Base-by-base conservation (phyloP, 2,329 filamentous ascomycete species). In the Colletotrichum chrysophilum region DNA sequence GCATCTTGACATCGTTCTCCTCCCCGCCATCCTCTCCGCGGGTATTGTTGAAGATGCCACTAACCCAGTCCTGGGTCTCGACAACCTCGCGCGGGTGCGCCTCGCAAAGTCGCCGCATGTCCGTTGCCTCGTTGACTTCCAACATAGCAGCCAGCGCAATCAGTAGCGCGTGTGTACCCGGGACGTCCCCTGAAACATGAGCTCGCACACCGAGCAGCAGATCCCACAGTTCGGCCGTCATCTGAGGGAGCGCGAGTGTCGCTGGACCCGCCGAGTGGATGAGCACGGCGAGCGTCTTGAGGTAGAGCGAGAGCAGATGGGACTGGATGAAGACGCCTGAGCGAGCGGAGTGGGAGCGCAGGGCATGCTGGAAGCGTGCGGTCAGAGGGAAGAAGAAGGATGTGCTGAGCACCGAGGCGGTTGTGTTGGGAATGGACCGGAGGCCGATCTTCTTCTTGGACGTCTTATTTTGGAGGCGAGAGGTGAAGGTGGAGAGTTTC, bases 401-500 rank as follows among this genome's bases (percentile, higher is more conserved):
- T 0, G 92, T 88, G 0, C 93, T 90, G 30, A 98, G 91, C 30
- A 98, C 87, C 66, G 93, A 91, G 52, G 96, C 94, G 0, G 98
- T 92, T 10, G 93, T 93, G 81, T 98, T 98, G 13, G 94, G 90
- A 16, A 94, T 93, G 5, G 92, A 86, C 70, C 90, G 90, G 34
- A 88, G 78, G 18, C 87, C 86, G 2, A 86, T 85, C 21, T 80
- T 64, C 74, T 83, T 83, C 18, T 78, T 73, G 30, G 78, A 83
- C 2, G 79, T 75, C 69, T 77, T 83, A 48, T 81, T 80, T 75
- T 81, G 88, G 83, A 96, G 92, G 21, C 94, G 92, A 0, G 94
- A 95, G 13, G 94, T 96, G 84, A 98, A 98, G 4, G 94, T 98
- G 32, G 95, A 93, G 26, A 98, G 91, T 86, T 98, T 98, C 61